Evolutionary conservation across 768 basidiomycete species (phyloP).

Genomic region (Macrolepiota fuliginosa): DNA sequence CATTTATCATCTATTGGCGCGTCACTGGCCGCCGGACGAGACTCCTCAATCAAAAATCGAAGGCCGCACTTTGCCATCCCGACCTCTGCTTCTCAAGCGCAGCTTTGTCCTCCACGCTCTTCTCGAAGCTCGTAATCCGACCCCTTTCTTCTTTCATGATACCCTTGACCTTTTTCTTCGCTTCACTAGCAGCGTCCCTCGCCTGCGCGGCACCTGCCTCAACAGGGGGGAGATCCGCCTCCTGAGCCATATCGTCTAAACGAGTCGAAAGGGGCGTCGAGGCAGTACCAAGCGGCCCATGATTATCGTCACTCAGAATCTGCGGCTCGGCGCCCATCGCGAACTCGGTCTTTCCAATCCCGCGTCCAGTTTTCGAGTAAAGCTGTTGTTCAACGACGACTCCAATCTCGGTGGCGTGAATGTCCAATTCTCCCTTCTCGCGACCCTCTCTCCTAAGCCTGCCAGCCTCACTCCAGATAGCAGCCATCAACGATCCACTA

Average conservation of each 20-base stretch:
- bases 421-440: constrained; percentile 36
- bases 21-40: no score
- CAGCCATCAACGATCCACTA: constrained; percentile 50
- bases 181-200: constrained; percentile 19
- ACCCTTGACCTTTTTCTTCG: constrained; percentile 24
- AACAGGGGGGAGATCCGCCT: constrained; percentile 26
- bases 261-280: constrained; percentile 40
- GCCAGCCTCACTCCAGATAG: constrained; percentile 70
- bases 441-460: constrained; percentile 40
- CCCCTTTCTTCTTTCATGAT: constrained; percentile 30
- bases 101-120: constrained; percentile 40
- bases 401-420: constrained; percentile 62
- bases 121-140: constrained; percentile 40
- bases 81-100: constrained; percentile 29
- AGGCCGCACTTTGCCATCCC: constrained; percentile 53
- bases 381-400: constrained; percentile 50
- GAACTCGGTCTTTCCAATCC: constrained; percentile 32
- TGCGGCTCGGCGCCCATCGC: constrained; percentile 77
- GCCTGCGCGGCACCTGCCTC: constrained; percentile 25
- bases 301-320: constrained; percentile 65
- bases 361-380: constrained; percentile 21
- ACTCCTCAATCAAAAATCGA: constrained; percentile 29
- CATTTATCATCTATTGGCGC: no score
- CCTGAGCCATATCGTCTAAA: constrained; percentile 27
- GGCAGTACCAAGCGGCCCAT: constrained; percentile 58